Conservation (phyloP, 192 early-diverging fungal genomes). For the Neocallimastix lanati region DNA sequence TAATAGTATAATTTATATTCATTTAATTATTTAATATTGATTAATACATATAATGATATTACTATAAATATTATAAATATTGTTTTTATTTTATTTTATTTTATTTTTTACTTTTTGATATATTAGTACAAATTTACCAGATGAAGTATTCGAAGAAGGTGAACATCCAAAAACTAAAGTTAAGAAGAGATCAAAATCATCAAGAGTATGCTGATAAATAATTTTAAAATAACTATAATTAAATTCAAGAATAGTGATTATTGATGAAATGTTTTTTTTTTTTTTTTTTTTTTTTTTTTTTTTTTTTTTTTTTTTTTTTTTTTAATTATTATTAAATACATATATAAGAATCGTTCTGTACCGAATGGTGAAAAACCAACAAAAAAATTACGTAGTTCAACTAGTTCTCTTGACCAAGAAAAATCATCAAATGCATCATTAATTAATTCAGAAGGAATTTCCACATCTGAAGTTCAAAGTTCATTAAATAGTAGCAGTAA, state of each 20-base stretch:
- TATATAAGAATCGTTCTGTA: not conserved
- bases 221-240: too few relatives aligned
- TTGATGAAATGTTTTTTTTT: too few relatives aligned
- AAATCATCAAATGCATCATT: not conserved
- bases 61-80: too few relatives aligned
- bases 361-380: not conserved
- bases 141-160: constrained; percentile 14
- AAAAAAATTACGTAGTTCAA: not conserved
- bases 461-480: not conserved
- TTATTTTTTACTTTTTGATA: not conserved
- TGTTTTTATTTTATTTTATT: constrained; percentile 8
- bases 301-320: too few relatives aligned
- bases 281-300: too few relatives aligned
- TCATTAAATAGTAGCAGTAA: not conserved
- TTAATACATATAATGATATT: too few relatives aligned
- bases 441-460: not conserved
- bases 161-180: constrained; percentile 9
- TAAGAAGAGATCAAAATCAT: constrained; percentile 12
- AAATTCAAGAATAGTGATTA: too few relatives aligned
- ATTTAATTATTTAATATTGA: too few relatives aligned
- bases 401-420: not conserved
- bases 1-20: too few relatives aligned
- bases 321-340: too few relatives aligned
- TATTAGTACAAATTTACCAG: constrained; percentile 7
- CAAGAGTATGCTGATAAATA: not conserved